Conservation (phyloP, 2,329 filamentous ascomycete genomes). For the Dryadomyces sulphureus region DNA sequence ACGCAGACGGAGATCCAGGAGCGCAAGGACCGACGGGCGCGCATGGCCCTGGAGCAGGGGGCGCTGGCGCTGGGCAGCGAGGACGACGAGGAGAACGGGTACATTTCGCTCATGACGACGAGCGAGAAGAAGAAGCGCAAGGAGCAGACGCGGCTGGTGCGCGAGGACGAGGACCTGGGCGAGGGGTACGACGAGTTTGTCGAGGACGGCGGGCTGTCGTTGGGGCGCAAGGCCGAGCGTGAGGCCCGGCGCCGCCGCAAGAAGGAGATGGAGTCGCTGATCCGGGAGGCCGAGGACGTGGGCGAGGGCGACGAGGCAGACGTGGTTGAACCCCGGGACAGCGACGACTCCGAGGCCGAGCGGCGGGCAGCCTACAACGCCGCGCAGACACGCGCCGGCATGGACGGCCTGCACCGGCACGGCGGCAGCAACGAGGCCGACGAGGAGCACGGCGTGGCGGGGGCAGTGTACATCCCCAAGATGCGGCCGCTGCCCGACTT, state of each 20-base stretch:
- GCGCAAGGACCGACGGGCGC: conserved; percentile 78
- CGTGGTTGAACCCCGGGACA: too few species aligned
- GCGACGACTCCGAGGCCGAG: conserved; percentile 55
- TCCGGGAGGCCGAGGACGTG: conserved; percentile 59
- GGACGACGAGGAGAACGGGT: conserved; percentile 24
- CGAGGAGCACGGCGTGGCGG: conserved; percentile 15
- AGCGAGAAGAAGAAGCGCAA: conserved; percentile 34
- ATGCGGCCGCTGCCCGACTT: conserved; percentile 68
- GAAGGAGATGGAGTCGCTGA: conserved; percentile 69
- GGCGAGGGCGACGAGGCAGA: conserved; percentile 25
- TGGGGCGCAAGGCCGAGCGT: conserved; percentile 66
- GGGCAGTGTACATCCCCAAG: conserved; percentile 32
- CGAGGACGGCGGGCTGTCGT: conserved; percentile 64
- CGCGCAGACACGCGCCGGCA: conserved; percentile 73
- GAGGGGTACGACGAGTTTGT: conserved; percentile 91
- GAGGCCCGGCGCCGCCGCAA: conserved; percentile 53
- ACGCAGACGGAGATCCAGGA: conserved; percentile 76
- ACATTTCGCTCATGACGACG: conserved; percentile 17
- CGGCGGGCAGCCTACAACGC: conserved; percentile 73
- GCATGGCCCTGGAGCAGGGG: conserved; percentile 55
- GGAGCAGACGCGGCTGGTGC: conserved; percentile 58
- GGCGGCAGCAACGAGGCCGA: conserved; percentile 13
- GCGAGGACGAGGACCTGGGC: conserved; percentile 80
- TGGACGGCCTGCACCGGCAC: conserved; percentile 51
- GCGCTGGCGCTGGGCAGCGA: conserved; percentile 51